These are phyloP conservation scores for Tillandsia fasciculata DNA, from an alignment of 176 grass and related monocot genomes.

Conservation along the genomic window DNA sequence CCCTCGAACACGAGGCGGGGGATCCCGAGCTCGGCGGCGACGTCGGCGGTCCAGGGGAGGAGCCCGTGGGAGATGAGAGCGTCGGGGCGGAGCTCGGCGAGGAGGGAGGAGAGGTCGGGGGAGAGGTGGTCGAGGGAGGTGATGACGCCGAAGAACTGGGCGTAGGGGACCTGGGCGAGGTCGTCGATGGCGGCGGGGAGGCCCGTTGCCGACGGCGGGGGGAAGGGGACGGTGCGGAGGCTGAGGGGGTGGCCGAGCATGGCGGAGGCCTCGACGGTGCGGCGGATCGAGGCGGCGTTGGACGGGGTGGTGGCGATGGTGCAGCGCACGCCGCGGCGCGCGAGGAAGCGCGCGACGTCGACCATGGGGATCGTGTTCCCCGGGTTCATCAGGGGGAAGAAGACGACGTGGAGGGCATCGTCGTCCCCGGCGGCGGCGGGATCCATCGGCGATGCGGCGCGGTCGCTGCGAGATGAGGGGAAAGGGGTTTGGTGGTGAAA, in stretches of 20 bases:
- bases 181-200: constrained; percentile 27
- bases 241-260: constrained; percentile 9
- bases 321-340: constrained; percentile 24
- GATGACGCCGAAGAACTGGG: background rate
- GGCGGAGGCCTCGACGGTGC: constrained; percentile 5
- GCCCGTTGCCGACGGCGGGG: background rate
- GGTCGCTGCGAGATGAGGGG: too few species aligned
- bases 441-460: background rate
- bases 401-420: background rate
- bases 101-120: background rate
- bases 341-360: constrained; percentile 30
- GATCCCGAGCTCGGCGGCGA: constrained; percentile 3
- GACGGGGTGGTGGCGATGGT: constrained; percentile 39
- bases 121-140: background rate
- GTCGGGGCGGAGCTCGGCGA: constrained; percentile 4
- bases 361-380: constrained; percentile 9
- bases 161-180: constrained; percentile 7
- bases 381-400: constrained; percentile 10
- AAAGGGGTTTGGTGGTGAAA: too few species aligned
- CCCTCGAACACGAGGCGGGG: constrained; percentile 14
- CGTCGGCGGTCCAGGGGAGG: background rate
- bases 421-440: background rate
- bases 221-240: constrained; percentile 37
- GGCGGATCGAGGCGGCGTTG: constrained; percentile 16
- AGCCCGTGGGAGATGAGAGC: constrained; percentile 6